Evolutionary conservation across 345 rosid species (phyloP).

Genomic region (Microthlaspi erraticum): DNA sequence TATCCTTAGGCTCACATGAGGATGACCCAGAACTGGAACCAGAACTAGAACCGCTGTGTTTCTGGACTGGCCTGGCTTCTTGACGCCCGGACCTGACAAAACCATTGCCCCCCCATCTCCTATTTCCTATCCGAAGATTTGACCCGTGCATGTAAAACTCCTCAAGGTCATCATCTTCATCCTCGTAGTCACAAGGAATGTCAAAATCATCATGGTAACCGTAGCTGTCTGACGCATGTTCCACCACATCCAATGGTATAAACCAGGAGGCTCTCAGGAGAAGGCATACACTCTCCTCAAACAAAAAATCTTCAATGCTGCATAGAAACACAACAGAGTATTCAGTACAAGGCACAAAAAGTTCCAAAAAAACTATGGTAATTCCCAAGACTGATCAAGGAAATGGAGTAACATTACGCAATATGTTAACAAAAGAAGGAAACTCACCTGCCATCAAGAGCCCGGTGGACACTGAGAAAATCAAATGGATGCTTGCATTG

Average conservation of each 20-base stretch:
- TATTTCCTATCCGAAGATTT: constrained; percentile 74
- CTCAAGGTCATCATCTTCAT: constrained; percentile 64
- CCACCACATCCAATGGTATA: constrained; percentile 58
- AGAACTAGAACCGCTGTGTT: constrained; percentile 41
- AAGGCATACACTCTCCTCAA: constrained; percentile 90
- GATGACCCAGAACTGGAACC: constrained; percentile 33
- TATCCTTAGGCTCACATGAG: constrained; percentile 63
- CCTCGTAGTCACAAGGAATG: constrained; percentile 50
- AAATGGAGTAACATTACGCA: not conserved
- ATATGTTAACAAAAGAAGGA: not conserved
- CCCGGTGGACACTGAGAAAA: constrained; percentile 77
- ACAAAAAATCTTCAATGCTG: constrained; percentile 87
- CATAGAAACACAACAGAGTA: constrained; percentile 9
- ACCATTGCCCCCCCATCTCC: constrained; percentile 95
- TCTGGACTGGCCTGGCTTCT: constrained; percentile 85
- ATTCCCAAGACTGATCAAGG: not conserved
- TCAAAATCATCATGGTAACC: constrained; percentile 49
- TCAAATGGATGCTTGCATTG: constrained; percentile 95
- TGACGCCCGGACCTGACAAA: constrained; percentile 86
- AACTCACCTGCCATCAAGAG: constrained; percentile 82
- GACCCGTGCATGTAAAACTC: constrained; percentile 60
- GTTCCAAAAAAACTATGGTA: not conserved
- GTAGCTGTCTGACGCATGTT: constrained; percentile 45
- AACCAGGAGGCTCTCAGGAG: constrained; percentile 94
- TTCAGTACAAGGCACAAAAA: not conserved